Evolutionary conservation across 257 asterid genomes (phyloP).

Genomic region (Nicotiana undulata): DNA sequence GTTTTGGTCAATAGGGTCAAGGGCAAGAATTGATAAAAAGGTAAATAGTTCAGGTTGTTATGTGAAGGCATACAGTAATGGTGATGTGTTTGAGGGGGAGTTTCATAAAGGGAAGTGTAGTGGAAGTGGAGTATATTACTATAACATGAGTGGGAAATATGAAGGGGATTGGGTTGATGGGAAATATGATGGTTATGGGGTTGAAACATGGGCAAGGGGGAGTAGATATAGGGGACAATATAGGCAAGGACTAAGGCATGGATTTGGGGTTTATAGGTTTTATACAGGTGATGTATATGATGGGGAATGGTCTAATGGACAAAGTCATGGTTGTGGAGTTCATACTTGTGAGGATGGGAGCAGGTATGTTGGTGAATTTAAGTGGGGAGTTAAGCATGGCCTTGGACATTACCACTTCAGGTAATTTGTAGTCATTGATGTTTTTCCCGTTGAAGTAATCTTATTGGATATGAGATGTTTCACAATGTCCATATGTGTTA

Average conservation of each 20-base stretch:
- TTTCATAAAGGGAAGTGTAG: conserved; percentile 84
- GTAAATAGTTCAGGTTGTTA: conserved; percentile 52
- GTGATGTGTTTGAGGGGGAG: conserved; percentile 96
- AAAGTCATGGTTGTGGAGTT: conserved; percentile 40
- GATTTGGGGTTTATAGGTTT: conserved; percentile 38
- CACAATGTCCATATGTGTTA: not conserved
- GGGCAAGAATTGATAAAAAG: conserved; percentile 50
- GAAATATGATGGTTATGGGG: conserved; percentile 43
- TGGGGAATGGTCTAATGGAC: conserved; percentile 51
- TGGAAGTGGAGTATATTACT: conserved; percentile 94
- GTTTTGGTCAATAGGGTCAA: conserved; percentile 84
- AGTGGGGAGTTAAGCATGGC: conserved; percentile 52
- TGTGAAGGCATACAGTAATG: conserved; percentile 81
- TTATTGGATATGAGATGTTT: no score
- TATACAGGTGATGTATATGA: conserved; percentile 43
- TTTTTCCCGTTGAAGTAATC: no score
- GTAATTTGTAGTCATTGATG: conserved; percentile 7
- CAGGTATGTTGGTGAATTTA: conserved; percentile 38
- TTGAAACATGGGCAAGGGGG: conserved; percentile 53
- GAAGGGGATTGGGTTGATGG: conserved; percentile 56
- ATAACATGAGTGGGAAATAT: conserved; percentile 74
- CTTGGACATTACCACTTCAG: conserved; percentile 48
- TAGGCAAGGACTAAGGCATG: conserved; percentile 39
- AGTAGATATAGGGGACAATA: conserved; percentile 44
- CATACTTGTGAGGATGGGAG: conserved; percentile 48